Evolutionary conservation across 345 rosid genomes (phyloP).

Genomic region (Xanthoceras sorbifolium): DNA sequence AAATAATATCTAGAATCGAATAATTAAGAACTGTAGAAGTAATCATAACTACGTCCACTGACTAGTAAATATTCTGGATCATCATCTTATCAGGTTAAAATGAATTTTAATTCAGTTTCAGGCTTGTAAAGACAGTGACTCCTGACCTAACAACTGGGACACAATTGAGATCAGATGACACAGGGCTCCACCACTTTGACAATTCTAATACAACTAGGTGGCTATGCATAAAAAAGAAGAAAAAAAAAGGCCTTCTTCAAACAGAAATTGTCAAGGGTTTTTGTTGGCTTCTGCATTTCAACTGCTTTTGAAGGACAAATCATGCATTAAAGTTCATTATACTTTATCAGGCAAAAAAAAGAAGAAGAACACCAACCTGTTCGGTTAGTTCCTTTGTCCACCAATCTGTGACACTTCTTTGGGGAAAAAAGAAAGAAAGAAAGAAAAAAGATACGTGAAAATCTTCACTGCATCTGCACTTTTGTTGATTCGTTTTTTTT

Average conservation of each 20-base stretch:
- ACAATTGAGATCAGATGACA: conserved; percentile 4
- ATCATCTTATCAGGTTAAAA: neutral
- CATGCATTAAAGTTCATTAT: neutral
- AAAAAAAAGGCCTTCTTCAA: neutral
- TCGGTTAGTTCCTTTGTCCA: conserved; percentile 12
- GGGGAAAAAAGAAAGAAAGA: neutral
- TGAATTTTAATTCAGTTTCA: neutral
- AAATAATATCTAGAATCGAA: no score
- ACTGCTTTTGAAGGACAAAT: conserved; percentile 22
- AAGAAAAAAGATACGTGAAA: conserved; percentile 11
- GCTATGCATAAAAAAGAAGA: neutral
- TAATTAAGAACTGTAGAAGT: no score
- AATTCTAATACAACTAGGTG: conserved; percentile 22
- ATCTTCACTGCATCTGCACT: conserved; percentile 11
- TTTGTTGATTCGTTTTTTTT: neutral
- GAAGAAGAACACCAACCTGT: neutral
- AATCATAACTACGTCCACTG: no score
- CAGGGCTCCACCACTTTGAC: conserved; percentile 41
- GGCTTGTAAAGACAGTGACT: conserved; percentile 25
- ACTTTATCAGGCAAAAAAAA: conserved; percentile 2
- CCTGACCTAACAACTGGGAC: conserved; percentile 28
- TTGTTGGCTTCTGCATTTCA: conserved; percentile 18
- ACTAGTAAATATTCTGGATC: neutral
- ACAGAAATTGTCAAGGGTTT: neutral
- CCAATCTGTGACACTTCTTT: conserved; percentile 16